Percentiles rank a stretch among this genome's conserved stretches.
phyloP scores from a whole-genome alignment of 495 filamentous ascomycete species.

The Penicillium bialowiezense region DNA sequence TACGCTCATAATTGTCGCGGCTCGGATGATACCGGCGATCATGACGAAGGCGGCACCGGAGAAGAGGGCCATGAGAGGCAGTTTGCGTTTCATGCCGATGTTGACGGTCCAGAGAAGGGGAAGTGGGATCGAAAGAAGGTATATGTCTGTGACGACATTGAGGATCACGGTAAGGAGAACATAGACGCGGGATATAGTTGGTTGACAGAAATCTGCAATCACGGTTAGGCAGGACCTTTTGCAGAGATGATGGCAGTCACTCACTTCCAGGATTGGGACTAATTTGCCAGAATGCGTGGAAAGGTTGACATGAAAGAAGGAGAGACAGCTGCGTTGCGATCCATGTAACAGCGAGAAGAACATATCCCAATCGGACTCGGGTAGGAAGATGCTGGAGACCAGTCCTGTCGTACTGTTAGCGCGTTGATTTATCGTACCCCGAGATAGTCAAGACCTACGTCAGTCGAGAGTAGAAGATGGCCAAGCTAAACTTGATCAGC shows the following conservation, averaged over 20 bases:
- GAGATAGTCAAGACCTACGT: slow-evolving; percentile 34
- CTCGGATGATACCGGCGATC: slow-evolving; percentile 53
- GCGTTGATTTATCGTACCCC: not conserved
- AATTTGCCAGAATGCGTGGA: slow-evolving; percentile 51
- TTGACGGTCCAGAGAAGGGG: slow-evolving; percentile 50
- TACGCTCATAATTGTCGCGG: slow-evolving; percentile 48
- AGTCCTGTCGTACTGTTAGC: slow-evolving; percentile 23
- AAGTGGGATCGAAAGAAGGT: slow-evolving; percentile 49
- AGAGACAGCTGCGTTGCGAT: slow-evolving; percentile 42
- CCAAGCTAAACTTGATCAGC: slow-evolving; percentile 49
- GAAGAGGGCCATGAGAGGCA: slow-evolving; percentile 50
- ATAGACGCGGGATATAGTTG: slow-evolving; percentile 32
- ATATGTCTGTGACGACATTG: slow-evolving; percentile 50
- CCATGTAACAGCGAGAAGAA: slow-evolving; percentile 43
- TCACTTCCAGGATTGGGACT: slow-evolving; percentile 49
- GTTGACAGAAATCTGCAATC: slow-evolving; percentile 31
- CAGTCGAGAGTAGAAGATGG: slow-evolving; percentile 50
- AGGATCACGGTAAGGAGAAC: slow-evolving; percentile 38
- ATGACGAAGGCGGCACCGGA: slow-evolving; percentile 56
- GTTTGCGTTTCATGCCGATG: slow-evolving; percentile 42
- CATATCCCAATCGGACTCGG: slow-evolving; percentile 45
- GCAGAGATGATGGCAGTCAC: slow-evolving; percentile 12
- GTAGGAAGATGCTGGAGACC: slow-evolving; percentile 38
- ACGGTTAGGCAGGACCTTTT: slow-evolving; percentile 8
- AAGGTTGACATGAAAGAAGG: slow-evolving; percentile 46